Base-by-base conservation (phyloP, 2,329 filamentous ascomycete genomes). In the Phialophora expanda region DNA sequence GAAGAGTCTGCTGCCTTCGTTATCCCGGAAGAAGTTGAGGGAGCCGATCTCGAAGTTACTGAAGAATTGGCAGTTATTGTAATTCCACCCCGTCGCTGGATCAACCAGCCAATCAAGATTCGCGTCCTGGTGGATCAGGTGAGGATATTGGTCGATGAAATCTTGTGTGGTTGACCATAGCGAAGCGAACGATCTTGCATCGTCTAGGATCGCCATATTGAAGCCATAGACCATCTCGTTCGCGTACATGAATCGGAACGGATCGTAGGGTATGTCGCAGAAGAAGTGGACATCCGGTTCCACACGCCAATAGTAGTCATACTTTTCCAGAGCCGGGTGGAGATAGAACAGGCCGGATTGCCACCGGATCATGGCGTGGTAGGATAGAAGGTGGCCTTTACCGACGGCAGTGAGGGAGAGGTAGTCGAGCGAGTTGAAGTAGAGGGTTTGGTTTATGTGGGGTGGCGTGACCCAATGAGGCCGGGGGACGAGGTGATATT, bases 281-380 rank as follows among this genome's bases (percentile, higher is more conserved):
- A 80, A 82, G 69, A 86, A 85, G 53, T 84, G 79, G 5, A 87
- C 86, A 63, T 85, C 84, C 56, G 86, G 85, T 70, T 88, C 85
- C 11, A 88, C 81, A 68, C 83, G 81, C 85, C 85, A 87, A 73
- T 86, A 87, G 81, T 82, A 88, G 62, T 86, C 81, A 68, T 85
- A 87, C 26, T 80, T 70, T 70, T 41, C 76, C 75, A 70, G 78
- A 72, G 70, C 76, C 71, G 69, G 82, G 77, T 69, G 77, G 20
- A 74, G 71, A 70, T 78, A 78, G 72, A 79, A 79, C 67, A 77
- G 77, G 3, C 77, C 76, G 44, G 74, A 76, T 61, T 78, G 77
- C 73, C 76, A 79, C 0, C 78, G 74, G 62, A 77, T 78, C 77
- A 79, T 79, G 69, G 78, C 74, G 50, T 75, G 76, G 68, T 79